Base-by-base conservation (phyloP, 768 basidiomycete species). In the Boletus reticulatus region DNA sequence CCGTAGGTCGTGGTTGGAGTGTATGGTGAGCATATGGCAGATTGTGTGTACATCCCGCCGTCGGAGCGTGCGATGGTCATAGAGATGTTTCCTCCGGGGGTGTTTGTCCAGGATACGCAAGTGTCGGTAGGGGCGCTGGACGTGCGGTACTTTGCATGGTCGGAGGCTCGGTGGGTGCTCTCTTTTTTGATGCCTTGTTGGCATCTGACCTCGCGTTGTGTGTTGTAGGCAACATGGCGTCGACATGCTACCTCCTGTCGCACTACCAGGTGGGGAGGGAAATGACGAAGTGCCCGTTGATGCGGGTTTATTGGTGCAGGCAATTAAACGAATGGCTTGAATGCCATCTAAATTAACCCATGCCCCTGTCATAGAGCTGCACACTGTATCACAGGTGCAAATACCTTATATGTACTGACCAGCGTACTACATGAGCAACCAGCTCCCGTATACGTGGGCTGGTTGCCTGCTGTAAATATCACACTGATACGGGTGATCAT, bases 1-100 rank as follows among this genome's bases (percentile, higher is more conserved):
- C 24, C 13, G 20, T 14, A 54, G 53, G 53, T 53, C 16, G 52
- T 53, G 39, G 47, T 53, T 20, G 53, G 53, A n/a, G 46, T 54
- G 14, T 43, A 54, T 19, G 53, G 53, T 0, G n/a, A 36, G 8
- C 53, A 54, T 6, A 53, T 53, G 52, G 46, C 38, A 17, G 52
- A 54, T 4, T 54, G 47, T 12, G 47, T 54, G 24, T 54, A 36
- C 14, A 24, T 48, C 13, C 47, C 42, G 2, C 47, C 53, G n/a
- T 43, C 47, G 47, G 16, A 2, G 14, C 46, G 24, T 7, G 10
- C 53, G 14, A 54, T 47, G 32, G 24, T 54, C 41, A 43, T 54
- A 47, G 53, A 54, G 19, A 10, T 48, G 3, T 54, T 54, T 17
- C 41, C 53, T 9, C 32, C 53, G 24, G 42, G 47, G 14, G 41